Conservation (phyloP, 306 rosid species). For the Inga oerstediana region DNA sequence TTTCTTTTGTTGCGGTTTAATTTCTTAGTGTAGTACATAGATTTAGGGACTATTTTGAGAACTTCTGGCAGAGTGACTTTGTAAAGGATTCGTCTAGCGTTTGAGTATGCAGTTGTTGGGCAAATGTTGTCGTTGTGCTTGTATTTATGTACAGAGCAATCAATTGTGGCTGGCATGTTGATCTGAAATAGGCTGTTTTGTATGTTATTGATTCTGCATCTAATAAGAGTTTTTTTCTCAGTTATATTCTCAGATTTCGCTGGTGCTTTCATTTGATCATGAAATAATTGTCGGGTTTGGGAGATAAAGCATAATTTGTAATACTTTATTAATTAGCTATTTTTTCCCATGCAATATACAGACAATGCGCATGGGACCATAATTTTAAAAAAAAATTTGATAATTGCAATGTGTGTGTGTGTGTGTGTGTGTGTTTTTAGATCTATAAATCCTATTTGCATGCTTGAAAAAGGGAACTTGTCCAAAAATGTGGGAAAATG, state of each 20-base stretch:
- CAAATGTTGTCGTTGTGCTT: constrained; percentile 46
- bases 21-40: constrained; percentile 39
- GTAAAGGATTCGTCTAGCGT: constrained; percentile 52
- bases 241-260: background rate
- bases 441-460: background rate
- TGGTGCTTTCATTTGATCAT: background rate
- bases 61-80: constrained; percentile 46
- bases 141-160: constrained; percentile 63
- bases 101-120: constrained; percentile 48
- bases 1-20: constrained; percentile 41
- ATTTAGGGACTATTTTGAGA: constrained; percentile 42
- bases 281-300: background rate
- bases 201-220: constrained; percentile 46
- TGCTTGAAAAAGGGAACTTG: background rate
- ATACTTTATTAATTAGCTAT: background rate
- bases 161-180: constrained; percentile 43
- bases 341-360: background rate
- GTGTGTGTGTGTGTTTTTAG: too few relatives aligned
- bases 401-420: too few relatives aligned
- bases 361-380: background rate
- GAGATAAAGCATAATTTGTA: background rate
- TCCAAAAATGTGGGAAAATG: background rate
- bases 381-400: too few relatives aligned
- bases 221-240: constrained; percentile 38
- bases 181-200: constrained; percentile 47